phyloP scores from a whole-genome alignment of 139 green algal genomes.

The Asterochloris erici region DNA sequence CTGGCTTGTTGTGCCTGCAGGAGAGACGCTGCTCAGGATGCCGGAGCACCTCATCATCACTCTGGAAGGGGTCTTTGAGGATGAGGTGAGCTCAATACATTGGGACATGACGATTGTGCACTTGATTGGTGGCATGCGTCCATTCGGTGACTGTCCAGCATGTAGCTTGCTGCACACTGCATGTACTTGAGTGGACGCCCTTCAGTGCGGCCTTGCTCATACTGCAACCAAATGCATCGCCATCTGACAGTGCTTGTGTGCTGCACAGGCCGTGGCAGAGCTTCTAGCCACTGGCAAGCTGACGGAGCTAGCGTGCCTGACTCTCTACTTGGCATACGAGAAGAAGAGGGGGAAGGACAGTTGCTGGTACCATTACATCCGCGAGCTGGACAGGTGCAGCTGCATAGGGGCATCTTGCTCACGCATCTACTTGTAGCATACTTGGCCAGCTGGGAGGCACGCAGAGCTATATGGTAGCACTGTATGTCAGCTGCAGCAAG shows the following conservation, averaged over 20 bases:
- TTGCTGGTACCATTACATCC: slow-evolving; percentile 85
- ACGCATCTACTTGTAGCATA: no score
- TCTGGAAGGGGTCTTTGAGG: slow-evolving; percentile 80
- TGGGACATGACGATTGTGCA: no score
- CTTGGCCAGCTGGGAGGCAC: neutral
- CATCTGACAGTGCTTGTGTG: neutral
- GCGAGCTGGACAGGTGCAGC: slow-evolving; percentile 80
- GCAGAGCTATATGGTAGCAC: neutral
- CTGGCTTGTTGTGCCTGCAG: slow-evolving; percentile 20
- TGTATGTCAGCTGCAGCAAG: no score
- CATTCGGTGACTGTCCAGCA: neutral
- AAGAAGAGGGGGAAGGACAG: slow-evolving; percentile 80
- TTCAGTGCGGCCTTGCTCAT: no score
- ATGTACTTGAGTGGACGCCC: neutral
- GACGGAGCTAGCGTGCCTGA: slow-evolving; percentile 82
- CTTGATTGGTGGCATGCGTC: neutral
- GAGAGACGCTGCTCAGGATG: slow-evolving; percentile 71
- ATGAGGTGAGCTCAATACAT: slow-evolving; percentile 29
- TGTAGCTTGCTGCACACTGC: neutral
- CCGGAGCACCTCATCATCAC: slow-evolving; percentile 83
- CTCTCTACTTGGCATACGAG: slow-evolving; percentile 94
- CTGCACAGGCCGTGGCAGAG: slow-evolving; percentile 60
- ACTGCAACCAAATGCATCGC: neutral
- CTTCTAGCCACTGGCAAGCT: slow-evolving; percentile 92
- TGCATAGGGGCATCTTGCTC: neutral